Percentiles rank a stretch among this genome's conserved stretches.
These are phyloP conservation scores for Epichloe gansuensis DNA, from an alignment of 2,329 filamentous ascomycete species.

Conservation along the genomic window DNA sequence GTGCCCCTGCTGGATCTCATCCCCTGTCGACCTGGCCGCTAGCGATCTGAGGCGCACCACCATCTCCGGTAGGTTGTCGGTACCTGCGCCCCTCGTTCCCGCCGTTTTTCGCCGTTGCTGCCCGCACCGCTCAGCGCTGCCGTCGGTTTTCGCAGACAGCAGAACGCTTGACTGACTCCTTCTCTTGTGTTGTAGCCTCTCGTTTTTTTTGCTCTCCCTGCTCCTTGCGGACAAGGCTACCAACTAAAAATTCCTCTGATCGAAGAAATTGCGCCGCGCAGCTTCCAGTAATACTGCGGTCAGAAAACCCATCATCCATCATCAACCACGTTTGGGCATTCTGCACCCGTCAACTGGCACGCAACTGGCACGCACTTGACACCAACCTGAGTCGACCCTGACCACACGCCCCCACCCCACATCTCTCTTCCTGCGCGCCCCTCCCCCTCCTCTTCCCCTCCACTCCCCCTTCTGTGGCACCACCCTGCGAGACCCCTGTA, in stretches of 20 bases:
- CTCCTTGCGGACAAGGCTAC: neutral
- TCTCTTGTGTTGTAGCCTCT: neutral
- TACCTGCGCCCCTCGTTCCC: slow-evolving; percentile 8
- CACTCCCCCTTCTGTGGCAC: slow-evolving; percentile 4
- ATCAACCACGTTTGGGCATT: neutral
- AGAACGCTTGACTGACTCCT: neutral
- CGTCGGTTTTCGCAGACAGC: slow-evolving; percentile 3
- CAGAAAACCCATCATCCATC: neutral
- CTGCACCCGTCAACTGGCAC: neutral
- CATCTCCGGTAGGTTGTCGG: slow-evolving; percentile 8
- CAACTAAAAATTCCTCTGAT: no score
- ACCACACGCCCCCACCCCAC: neutral
- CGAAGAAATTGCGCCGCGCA: no score
- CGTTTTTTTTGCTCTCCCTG: neutral
- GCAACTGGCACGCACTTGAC: neutral
- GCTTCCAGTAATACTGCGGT: neutral
- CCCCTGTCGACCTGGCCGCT: slow-evolving; percentile 14
- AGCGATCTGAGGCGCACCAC: slow-evolving; percentile 8
- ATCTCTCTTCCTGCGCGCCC: neutral
- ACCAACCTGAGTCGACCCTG: neutral
- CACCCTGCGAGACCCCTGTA: slow-evolving; percentile 1
- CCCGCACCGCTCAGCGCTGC: neutral
- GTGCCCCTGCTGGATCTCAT: neutral
- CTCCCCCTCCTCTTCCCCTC: slow-evolving; percentile 4
- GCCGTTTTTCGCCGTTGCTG: slow-evolving; percentile 4